Evolutionary conservation across 2,329 filamentous ascomycete genomes (phyloP).

Genomic region (Beauveria bassiana): DNA sequence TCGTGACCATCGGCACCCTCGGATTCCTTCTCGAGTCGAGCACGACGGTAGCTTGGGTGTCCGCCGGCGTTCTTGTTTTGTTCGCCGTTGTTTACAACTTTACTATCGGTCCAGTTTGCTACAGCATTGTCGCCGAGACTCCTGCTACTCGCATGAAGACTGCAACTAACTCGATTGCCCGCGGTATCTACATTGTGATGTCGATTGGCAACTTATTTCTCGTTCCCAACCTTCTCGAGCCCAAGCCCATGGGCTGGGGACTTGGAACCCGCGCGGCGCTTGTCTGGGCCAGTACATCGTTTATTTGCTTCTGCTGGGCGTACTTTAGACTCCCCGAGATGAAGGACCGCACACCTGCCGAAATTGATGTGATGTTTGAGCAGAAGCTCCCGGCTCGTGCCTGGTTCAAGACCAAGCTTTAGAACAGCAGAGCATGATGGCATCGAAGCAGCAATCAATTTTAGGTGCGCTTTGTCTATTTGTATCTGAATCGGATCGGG

Average conservation of each 20-base stretch:
- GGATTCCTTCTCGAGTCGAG: constrained; percentile 18
- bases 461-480: neutral
- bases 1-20: constrained; percentile 28
- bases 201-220: constrained; percentile 17
- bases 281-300: constrained; percentile 15
- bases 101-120: constrained; percentile 29
- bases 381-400: constrained; percentile 16
- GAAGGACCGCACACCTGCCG: constrained; percentile 15
- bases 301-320: constrained; percentile 15
- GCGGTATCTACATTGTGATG: constrained; percentile 13
- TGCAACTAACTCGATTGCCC: constrained; percentile 17
- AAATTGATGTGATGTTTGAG: constrained; percentile 19
- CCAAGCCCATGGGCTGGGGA: constrained; percentile 15
- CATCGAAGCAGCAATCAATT: neutral
- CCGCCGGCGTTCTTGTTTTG: constrained; percentile 29
- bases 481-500: no score
- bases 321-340: constrained; percentile 19
- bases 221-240: constrained; percentile 16
- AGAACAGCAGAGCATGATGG: neutral
- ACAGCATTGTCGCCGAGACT: constrained; percentile 37
- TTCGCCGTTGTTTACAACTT: constrained; percentile 35
- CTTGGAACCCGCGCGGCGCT: constrained; percentile 15
- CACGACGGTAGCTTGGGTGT: constrained; percentile 22
- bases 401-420: constrained; percentile 12
- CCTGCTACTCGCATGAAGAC: constrained; percentile 18